These are phyloP conservation scores for Tolypocladium ophioglossoides DNA, from an alignment of 2,329 filamentous ascomycete genomes.

Conservation along the genomic window DNA sequence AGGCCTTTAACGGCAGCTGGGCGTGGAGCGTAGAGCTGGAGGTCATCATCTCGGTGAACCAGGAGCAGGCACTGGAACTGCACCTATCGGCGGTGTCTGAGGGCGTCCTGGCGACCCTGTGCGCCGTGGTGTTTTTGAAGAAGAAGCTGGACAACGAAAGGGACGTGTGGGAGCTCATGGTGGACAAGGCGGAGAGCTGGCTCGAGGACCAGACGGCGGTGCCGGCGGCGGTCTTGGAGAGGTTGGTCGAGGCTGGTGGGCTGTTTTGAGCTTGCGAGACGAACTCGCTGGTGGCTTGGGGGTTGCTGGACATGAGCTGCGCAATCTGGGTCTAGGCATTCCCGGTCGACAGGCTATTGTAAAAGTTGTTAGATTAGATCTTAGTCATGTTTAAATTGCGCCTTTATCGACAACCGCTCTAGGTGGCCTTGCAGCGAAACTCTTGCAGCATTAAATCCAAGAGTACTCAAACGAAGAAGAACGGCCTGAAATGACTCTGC, in stretches of 20 bases:
- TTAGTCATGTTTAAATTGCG: no score
- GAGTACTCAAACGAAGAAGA: no score
- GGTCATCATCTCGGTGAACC: slow-evolving; percentile 12
- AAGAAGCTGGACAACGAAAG: slow-evolving; percentile 28
- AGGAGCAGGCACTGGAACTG: slow-evolving; percentile 1
- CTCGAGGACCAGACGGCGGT: slow-evolving; percentile 16
- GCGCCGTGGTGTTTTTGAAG: slow-evolving; percentile 29
- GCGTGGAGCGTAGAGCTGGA: slow-evolving; percentile 17
- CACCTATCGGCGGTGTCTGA: background rate
- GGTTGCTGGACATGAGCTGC: background rate
- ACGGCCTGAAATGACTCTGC: no score
- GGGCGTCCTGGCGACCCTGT: slow-evolving; percentile 17
- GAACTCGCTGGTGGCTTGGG: background rate
- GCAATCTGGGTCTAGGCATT: no score
- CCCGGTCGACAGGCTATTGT: no score
- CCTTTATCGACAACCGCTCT: no score
- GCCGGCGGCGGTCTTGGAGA: slow-evolving; percentile 7
- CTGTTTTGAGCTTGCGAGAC: background rate
- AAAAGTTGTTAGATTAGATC: no score
- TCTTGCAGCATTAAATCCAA: no score
- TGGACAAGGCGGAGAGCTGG: slow-evolving; percentile 47
- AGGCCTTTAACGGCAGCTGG: slow-evolving; percentile 28
- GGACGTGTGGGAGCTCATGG: slow-evolving; percentile 55
- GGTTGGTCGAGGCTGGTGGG: slow-evolving; percentile 4
- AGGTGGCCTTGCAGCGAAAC: no score